Evolutionary conservation across 2,329 filamentous ascomycete species (phyloP), one percentile per base, ranked within the genome.

Genomic region (Botrytis aclada): DNA sequence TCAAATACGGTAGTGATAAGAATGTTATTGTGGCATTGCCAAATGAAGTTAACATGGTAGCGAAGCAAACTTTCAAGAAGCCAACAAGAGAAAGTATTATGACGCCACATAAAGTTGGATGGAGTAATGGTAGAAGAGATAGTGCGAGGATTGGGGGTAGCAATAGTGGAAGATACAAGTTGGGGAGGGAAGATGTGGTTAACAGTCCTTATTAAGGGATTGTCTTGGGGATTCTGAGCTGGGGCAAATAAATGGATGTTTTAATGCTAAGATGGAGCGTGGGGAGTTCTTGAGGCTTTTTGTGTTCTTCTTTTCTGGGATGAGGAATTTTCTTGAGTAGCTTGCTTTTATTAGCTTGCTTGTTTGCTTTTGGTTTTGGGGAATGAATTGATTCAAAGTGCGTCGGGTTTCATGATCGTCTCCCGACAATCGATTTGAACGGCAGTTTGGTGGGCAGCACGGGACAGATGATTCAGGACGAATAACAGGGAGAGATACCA

Each of bases 41-140:
- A 3, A 97, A 99, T 81, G 95, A 98, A 82, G 96, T 99, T 77
- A 97, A 98, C 83, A 98, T 98, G 95, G 93, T 99, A 20, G 92
- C 91, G 63, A 95, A 95, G 83, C 88, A 92, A 78, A 91, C 90
- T 73, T 88, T 99, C 80, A 93, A 93, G 86, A 91, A 91, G 80
- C 94, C 95, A 1, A 98, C 96, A 0, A 86, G 96, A 54, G 94
- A 99, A 85, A 98, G 94, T 82, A 98, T 99, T 81, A 88, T 51
- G 82, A 90, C 77, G 69, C 83, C 82, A 75, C 84, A 83, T 62
- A 86, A 84, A 79, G 81, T 79, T 74, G 81, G 86, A 29, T 83
- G 86, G 73, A 85, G 78, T 74, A 81, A 80, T 72, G 83, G 87
- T 56, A 83, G 86, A 75, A 86, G 84, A 60, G 78, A 80, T 58